phyloP scores from a whole-genome alignment of 352 stramenopile genomes.

The Thraustochytrium striatum region DNA sequence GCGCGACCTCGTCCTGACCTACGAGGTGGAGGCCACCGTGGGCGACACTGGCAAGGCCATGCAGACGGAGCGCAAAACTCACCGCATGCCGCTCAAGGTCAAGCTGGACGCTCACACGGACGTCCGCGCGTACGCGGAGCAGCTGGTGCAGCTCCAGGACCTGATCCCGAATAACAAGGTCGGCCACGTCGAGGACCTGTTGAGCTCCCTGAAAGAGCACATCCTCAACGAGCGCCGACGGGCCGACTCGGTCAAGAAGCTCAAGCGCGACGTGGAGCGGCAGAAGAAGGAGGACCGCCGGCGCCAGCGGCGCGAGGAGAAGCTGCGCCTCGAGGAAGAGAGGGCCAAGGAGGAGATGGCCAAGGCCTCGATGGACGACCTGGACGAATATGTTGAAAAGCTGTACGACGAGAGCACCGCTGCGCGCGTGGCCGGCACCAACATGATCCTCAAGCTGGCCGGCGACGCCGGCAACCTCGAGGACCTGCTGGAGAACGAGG shows the following conservation, averaged over 20 bases:
- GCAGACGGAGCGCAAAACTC: slow-evolving; percentile 43
- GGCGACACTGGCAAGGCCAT: slow-evolving; percentile 47
- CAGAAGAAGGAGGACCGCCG: slow-evolving; percentile 23
- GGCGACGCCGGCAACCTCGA: slow-evolving; percentile 81
- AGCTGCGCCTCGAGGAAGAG: background rate
- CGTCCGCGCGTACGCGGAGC: background rate
- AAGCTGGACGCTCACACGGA: slow-evolving; percentile 34
- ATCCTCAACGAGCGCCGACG: background rate
- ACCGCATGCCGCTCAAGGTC: slow-evolving; percentile 18
- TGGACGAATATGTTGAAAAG: slow-evolving; percentile 29
- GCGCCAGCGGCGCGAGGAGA: background rate
- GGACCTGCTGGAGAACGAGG: slow-evolving; percentile 83
- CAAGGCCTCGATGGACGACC: slow-evolving; percentile 22
- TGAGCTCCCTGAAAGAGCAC: slow-evolving; percentile 24
- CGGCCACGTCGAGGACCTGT: background rate
- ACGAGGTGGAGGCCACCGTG: slow-evolving; percentile 38
- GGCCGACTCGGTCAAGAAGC: slow-evolving; percentile 17
- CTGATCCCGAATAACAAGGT: slow-evolving; percentile 44
- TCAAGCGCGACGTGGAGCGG: slow-evolving; percentile 20
- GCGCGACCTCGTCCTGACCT: slow-evolving; percentile 31
- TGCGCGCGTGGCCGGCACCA: slow-evolving; percentile 62
- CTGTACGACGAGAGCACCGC: slow-evolving; percentile 36
- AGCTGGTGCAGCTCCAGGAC: slow-evolving; percentile 10
- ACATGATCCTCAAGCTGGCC: slow-evolving; percentile 82
- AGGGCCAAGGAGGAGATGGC: slow-evolving; percentile 25